A percentile compares a stretch with the other conserved stretches of the same genome.
Conservation (phyloP, 352 stramenopile genomes). For the Globisporangium orthogonon region DNA sequence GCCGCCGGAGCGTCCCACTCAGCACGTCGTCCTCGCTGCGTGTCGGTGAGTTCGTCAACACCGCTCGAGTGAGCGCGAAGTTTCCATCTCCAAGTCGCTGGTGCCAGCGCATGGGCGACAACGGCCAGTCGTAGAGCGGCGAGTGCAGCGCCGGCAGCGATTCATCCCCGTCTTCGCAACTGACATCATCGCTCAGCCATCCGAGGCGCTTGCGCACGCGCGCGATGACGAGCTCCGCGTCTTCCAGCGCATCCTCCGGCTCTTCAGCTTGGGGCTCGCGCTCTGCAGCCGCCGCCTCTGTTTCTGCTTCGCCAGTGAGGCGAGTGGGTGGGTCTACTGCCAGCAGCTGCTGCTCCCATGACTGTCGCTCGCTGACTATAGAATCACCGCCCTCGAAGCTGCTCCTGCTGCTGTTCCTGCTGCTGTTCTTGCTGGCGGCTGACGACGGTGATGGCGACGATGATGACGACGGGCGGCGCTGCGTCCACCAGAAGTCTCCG, state of each 20-base stretch:
- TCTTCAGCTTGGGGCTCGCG: conserved; percentile 1
- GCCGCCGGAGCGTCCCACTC: conserved; percentile 1
- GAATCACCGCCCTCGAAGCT: background rate
- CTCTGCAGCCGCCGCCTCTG: conserved; percentile 6
- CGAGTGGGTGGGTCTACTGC: background rate
- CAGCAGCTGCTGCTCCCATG: background rate
- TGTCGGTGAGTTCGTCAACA: background rate
- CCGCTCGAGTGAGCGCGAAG: background rate
- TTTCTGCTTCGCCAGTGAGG: background rate
- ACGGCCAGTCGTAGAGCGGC: background rate
- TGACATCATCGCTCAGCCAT: conserved; percentile 13
- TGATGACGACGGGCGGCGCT: background rate
- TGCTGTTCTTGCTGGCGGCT: conserved; percentile 1
- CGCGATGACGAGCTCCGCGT: conserved; percentile 53
- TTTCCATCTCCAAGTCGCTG: background rate
- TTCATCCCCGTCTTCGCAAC: background rate
- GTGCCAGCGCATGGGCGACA: background rate
- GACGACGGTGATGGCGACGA: conserved; percentile 19
- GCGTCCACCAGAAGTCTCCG: conserved; percentile 60
- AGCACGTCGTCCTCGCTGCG: conserved; percentile 1
- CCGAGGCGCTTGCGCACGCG: conserved; percentile 51
- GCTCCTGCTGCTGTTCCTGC: background rate
- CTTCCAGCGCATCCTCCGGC: conserved; percentile 16
- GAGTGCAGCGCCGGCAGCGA: background rate
- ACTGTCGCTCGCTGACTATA: background rate